Evolutionary conservation across 2,329 filamentous ascomycete genomes (phyloP).

Genomic region (Dothiorella sarmentorum): DNA sequence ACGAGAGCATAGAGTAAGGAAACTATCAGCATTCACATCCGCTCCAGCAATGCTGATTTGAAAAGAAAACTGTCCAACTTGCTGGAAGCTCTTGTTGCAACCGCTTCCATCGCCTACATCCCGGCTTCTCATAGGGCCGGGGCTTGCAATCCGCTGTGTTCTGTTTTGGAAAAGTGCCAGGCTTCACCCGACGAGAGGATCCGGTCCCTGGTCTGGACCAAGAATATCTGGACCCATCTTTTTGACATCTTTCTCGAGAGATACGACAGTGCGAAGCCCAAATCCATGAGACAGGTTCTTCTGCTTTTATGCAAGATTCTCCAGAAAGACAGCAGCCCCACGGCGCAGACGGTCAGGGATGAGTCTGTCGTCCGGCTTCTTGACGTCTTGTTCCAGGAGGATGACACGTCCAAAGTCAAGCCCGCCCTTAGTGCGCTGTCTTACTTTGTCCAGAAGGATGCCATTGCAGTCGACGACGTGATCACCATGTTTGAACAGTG

Average conservation of each 20-base stretch:
- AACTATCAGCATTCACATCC: background rate
- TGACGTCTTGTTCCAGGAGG: constrained; percentile 58
- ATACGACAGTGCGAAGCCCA: constrained; percentile 44
- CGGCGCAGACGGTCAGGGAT: constrained; percentile 6
- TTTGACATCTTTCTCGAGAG: constrained; percentile 43
- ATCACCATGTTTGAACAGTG: constrained; percentile 20
- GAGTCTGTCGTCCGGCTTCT: constrained; percentile 44
- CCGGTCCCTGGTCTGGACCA: constrained; percentile 31
- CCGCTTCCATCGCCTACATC: constrained; percentile 31
- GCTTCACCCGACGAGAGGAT: constrained; percentile 29
- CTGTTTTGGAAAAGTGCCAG: constrained; percentile 41
- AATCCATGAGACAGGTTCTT: constrained; percentile 47
- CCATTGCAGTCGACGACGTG: constrained; percentile 43
- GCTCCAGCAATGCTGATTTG: constrained; percentile 22
- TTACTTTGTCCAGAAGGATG: constrained; percentile 60
- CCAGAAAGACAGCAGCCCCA: constrained; percentile 25
- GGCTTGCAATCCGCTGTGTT: constrained; percentile 47
- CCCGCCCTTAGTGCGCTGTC: constrained; percentile 66
- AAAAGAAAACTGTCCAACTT: constrained; percentile 30
- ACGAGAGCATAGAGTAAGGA: constrained; percentile 17
- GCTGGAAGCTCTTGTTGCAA: constrained; percentile 31
- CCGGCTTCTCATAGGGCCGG: constrained; percentile 42
- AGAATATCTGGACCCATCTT: constrained; percentile 37
- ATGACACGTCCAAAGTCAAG: constrained; percentile 63
- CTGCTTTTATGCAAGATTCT: constrained; percentile 38